Conservation (phyloP, 257 asterid species). For the Nicotiana benthamiana region DNA sequence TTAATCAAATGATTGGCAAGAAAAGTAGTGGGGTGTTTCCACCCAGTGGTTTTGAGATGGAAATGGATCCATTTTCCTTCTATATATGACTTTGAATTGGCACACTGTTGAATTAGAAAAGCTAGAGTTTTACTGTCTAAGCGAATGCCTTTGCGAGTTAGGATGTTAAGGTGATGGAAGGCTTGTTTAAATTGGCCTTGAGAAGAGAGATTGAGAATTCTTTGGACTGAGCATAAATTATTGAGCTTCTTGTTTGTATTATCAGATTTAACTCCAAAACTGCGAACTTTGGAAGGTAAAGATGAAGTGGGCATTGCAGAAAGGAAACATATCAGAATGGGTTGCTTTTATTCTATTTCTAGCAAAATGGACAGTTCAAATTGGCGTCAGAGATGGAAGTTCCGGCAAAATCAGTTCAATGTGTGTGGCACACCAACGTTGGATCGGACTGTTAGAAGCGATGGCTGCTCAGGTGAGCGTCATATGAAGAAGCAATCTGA, state of each 20-base stretch:
- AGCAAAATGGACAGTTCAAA: constrained; percentile 26
- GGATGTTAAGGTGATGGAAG: constrained; percentile 34
- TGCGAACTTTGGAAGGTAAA: constrained; percentile 8
- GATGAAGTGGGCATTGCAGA: constrained; percentile 41
- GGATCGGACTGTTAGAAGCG: too few species aligned
- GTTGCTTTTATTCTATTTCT: constrained; percentile 6
- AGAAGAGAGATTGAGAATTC: constrained; percentile 31
- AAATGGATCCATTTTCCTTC: constrained; percentile 52
- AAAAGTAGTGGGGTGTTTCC: constrained; percentile 41
- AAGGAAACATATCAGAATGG: constrained; percentile 45
- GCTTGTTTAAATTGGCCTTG: constrained; percentile 56
- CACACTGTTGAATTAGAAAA: constrained; percentile 44
- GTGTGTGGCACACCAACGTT: not conserved
- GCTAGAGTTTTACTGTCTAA: constrained; percentile 38
- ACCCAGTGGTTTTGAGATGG: constrained; percentile 50
- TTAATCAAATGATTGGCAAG: constrained; percentile 56
- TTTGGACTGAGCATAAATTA: constrained; percentile 38
- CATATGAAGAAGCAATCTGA: too few species aligned
- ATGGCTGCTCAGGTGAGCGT: too few species aligned
- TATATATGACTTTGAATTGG: constrained; percentile 29
- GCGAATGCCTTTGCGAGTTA: constrained; percentile 46
- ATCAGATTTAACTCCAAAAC: not conserved
- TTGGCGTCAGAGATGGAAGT: constrained; percentile 21
- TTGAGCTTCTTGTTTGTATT: constrained; percentile 15
- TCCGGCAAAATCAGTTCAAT: constrained; percentile 17